A percentile compares a stretch with the other conserved stretches of the same genome.
Conservation (phyloP, 2,329 filamentous ascomycete genomes). For the Calonectria fujianensis region DNA sequence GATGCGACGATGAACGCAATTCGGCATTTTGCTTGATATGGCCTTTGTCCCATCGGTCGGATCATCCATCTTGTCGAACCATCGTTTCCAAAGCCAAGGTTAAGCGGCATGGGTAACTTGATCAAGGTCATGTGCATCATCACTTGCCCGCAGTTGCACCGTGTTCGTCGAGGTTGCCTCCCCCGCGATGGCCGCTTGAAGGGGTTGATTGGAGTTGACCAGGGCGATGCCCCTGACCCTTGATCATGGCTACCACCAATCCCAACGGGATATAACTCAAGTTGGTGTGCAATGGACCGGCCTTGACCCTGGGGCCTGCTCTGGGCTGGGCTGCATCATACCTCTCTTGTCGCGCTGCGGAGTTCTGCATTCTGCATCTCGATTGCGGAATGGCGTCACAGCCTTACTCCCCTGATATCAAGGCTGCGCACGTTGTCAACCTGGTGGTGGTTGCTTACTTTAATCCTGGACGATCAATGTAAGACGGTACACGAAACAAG, state of each 20-base stretch:
- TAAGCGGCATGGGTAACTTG: constrained; percentile 23
- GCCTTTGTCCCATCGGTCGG: constrained; percentile 9
- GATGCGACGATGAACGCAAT: constrained; percentile 27
- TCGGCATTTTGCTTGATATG: constrained; percentile 28
- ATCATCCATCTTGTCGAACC: constrained; percentile 27
- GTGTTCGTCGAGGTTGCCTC: constrained; percentile 1
- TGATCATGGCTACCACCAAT: constrained; percentile 32
- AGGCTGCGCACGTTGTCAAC: constrained; percentile 25
- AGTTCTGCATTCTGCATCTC: constrained; percentile 17
- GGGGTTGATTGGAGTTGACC: constrained; percentile 31
- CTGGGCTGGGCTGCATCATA: constrained; percentile 22
- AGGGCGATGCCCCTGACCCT: constrained; percentile 32
- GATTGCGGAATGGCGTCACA: constrained; percentile 37
- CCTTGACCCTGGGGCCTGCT: constrained; percentile 32
- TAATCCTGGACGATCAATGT: constrained; percentile 34
- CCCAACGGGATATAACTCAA: constrained; percentile 17
- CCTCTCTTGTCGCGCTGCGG: constrained; percentile 23
- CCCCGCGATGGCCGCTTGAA: constrained; percentile 19
- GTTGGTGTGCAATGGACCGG: constrained; percentile 10
- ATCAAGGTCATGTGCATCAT: constrained; percentile 35
- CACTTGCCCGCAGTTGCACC: constrained; percentile 30
- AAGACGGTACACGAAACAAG: constrained; percentile 33
- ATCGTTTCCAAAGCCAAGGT: constrained; percentile 11
- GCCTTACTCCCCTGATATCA: constrained; percentile 29
- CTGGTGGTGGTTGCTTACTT: constrained; percentile 29